Conservation (phyloP, 2,329 filamentous ascomycete species). For the Epichloe brachyelytri region DNA sequence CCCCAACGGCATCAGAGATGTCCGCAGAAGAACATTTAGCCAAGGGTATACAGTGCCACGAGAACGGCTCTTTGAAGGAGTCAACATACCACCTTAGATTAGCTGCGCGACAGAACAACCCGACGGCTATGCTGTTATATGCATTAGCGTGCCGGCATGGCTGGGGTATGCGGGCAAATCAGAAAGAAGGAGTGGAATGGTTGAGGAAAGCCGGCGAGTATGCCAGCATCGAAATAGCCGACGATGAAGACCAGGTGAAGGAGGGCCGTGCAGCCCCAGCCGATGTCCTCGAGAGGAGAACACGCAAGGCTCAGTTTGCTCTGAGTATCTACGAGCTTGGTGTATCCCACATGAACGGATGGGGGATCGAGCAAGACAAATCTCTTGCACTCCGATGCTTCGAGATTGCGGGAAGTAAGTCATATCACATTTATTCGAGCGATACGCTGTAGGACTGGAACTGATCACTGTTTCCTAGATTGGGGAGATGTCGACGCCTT, state of each 20-base stretch:
- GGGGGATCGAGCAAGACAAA: constrained; percentile 93
- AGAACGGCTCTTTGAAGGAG: constrained; percentile 75
- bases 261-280: constrained; percentile 42
- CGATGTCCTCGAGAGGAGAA: constrained; percentile 59
- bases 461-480: constrained; percentile 25
- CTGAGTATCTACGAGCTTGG: constrained; percentile 93
- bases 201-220: constrained; percentile 80
- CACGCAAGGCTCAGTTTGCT: constrained; percentile 84
- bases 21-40: constrained; percentile 79
- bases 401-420: constrained; percentile 79
- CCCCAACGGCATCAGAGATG: constrained; percentile 52
- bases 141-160: constrained; percentile 90
- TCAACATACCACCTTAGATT: constrained; percentile 92
- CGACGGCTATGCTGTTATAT: constrained; percentile 92
- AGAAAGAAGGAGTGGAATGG: constrained; percentile 82
- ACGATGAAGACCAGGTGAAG: constrained; percentile 58
- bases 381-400: constrained; percentile 79
- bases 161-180: constrained; percentile 94
- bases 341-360: constrained; percentile 94
- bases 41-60: constrained; percentile 82
- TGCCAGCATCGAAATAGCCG: constrained; percentile 69
- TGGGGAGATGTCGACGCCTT: constrained; percentile 96
- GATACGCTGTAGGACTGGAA: background rate
- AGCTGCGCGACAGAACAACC: constrained; percentile 72
- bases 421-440: background rate